Evolutionary conservation across 2,329 filamentous ascomycete species (phyloP).

Genomic region (Chrysosporium keratinophilum): DNA sequence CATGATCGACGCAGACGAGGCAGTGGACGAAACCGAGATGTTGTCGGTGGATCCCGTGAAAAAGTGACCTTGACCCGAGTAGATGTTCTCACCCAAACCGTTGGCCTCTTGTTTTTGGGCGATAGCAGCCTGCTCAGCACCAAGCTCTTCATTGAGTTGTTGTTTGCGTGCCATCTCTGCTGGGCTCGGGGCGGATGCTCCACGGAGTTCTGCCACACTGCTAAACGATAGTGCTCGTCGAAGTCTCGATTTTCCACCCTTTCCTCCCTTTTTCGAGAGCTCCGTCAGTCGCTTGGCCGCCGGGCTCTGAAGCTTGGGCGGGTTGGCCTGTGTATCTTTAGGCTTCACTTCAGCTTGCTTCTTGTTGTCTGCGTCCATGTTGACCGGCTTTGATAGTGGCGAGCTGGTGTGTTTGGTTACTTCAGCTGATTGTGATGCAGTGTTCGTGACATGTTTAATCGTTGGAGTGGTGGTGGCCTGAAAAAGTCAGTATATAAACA

Average conservation of each 20-base stretch:
- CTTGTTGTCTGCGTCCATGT: conserved; percentile 47
- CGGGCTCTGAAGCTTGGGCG: conserved; percentile 43
- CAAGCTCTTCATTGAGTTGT: conserved; percentile 55
- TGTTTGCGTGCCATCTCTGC: conserved; percentile 54
- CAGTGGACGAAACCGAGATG: conserved; percentile 46
- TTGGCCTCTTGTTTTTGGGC: conserved; percentile 84
- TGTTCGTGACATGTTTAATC: background rate
- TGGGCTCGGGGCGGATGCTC: conserved; percentile 57
- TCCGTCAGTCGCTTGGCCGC: conserved; percentile 77
- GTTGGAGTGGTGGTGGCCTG: background rate
- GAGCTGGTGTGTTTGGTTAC: conserved; percentile 55
- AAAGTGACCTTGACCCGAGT: conserved; percentile 70
- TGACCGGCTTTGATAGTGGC: conserved; percentile 61
- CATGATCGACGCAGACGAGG: conserved; percentile 42
- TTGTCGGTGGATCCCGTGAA: conserved; percentile 93
- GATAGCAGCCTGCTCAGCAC: conserved; percentile 84
- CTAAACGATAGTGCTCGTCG: conserved; percentile 93
- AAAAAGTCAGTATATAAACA: background rate
- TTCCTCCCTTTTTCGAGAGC: conserved; percentile 72
- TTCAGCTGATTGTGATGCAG: conserved; percentile 42
- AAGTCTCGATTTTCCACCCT: conserved; percentile 75
- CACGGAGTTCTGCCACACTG: conserved; percentile 80
- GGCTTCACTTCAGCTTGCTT: conserved; percentile 33
- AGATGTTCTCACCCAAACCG: conserved; percentile 87
- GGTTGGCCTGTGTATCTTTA: conserved; percentile 22